These are phyloP conservation scores for Physaria fendleri DNA, from an alignment of 345 rosid genomes.

Conservation along the genomic window DNA sequence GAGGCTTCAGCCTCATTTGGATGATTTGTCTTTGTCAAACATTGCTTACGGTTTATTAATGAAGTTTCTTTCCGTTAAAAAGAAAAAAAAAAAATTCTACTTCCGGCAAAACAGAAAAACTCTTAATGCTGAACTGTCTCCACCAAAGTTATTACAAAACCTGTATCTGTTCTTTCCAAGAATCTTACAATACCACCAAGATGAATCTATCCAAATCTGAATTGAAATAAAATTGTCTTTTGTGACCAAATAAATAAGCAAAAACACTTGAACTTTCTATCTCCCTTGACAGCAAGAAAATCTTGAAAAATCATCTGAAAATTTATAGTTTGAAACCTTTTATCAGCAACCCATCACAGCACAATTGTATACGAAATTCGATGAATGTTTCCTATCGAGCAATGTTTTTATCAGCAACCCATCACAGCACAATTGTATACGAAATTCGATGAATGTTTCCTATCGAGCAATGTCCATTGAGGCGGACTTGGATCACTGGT, in stretches of 20 bases:
- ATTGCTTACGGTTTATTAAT: too few relatives aligned
- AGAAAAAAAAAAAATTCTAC: conserved; percentile 11
- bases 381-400: conserved; percentile 46
- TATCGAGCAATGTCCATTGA: conserved; percentile 55
- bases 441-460: conserved; percentile 46
- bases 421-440: conserved; percentile 81
- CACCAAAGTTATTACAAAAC: conserved; percentile 12
- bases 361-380: conserved; percentile 72
- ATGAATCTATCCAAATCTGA: conserved; percentile 21
- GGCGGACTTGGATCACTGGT: conserved; percentile 43
- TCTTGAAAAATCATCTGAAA: not conserved
- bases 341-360: conserved; percentile 69
- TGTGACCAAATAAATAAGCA: conserved; percentile 10
- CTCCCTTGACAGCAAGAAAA: not conserved
- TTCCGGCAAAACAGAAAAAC: not conserved
- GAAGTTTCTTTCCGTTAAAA: too few relatives aligned
- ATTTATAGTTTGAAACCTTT: not conserved
- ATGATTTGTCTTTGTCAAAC: too few relatives aligned
- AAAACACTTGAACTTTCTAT: conserved; percentile 4
- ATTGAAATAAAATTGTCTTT: conserved; percentile 4
- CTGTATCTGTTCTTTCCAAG: conserved; percentile 14
- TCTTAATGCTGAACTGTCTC: not conserved
- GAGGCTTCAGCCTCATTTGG: too few relatives aligned
- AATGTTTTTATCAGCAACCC: conserved; percentile 62
- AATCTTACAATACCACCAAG: conserved; percentile 18